phyloP scores from a whole-genome alignment of 1,284 basidiomycete genomes.

The Fistulina hepatica region DNA sequence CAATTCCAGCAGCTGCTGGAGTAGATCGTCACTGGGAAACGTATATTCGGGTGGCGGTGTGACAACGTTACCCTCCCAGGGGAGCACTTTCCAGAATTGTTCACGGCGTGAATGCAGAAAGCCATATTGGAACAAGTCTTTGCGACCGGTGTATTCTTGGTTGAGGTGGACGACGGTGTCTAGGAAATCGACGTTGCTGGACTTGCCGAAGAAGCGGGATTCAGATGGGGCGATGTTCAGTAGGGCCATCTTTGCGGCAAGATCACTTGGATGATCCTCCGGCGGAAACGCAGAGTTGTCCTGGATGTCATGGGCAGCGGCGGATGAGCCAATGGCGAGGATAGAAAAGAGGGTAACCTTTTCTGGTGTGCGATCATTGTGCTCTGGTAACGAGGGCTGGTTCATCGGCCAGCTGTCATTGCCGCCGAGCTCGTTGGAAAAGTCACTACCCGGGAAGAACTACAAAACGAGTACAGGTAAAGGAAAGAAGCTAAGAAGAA shows the following conservation, averaged over 20 bases:
- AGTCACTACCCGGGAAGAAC: constrained; percentile 28
- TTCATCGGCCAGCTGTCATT: neutral
- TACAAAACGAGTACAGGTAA: constrained; percentile 18
- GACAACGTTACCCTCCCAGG: constrained; percentile 34
- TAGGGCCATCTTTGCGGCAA: constrained; percentile 26
- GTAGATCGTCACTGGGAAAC: constrained; percentile 57
- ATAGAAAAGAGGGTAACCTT: constrained; percentile 25
- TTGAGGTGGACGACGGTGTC: constrained; percentile 38
- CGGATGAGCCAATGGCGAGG: constrained; percentile 13
- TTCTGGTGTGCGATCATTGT: constrained; percentile 10
- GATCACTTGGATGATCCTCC: too few species aligned
- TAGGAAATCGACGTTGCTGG: constrained; percentile 56
- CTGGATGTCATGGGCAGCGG: neutral
- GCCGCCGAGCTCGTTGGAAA: constrained; percentile 12
- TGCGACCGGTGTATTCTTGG: neutral
- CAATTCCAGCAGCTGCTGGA: constrained; percentile 46
- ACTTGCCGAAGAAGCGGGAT: constrained; percentile 60
- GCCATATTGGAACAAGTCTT: constrained; percentile 8
- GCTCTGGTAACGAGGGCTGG: neutral
- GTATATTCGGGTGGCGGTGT: constrained; percentile 22
- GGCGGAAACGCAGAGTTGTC: too few species aligned
- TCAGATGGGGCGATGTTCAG: constrained; percentile 26
- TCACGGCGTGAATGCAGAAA: constrained; percentile 22
- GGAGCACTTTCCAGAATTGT: constrained; percentile 29
- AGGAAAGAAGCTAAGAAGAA: neutral